Conservation (phyloP, 2,329 filamentous ascomycete species). For the Fusarium nanum region DNA sequence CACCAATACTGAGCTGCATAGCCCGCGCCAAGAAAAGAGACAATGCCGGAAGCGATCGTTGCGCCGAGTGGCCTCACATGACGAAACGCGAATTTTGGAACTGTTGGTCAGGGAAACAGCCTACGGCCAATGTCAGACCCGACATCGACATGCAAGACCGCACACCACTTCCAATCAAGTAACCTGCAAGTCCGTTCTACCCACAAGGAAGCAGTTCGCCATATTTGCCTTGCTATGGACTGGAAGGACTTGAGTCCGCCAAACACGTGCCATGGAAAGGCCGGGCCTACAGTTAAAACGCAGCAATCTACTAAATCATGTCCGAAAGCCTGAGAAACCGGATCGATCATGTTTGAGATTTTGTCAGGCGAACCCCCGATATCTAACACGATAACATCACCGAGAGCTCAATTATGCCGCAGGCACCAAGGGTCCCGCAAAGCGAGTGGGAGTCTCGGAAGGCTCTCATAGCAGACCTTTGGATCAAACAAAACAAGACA, state of each 20-base stretch:
- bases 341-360: no score
- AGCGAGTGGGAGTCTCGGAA: neutral
- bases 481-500: conserved; percentile 6
- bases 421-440: neutral
- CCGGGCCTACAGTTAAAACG: no score
- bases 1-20: neutral
- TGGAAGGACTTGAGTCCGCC: no score
- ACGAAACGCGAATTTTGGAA: neutral
- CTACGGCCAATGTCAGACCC: neutral
- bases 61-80: neutral
- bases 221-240: neutral
- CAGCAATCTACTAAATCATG: no score
- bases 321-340: no score
- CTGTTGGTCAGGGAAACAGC: rapidly evolving
- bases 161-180: no score
- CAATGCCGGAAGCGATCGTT: rapidly evolving
- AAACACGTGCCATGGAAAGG: no score
- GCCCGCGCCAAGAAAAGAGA: neutral
- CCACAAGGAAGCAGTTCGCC: no score
- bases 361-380: no score
- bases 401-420: no score
- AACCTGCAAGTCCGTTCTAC: no score
- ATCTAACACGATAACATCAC: no score
- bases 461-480: conserved; percentile 1
- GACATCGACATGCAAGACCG: neutral